These are phyloP conservation scores for Epicoccum nigrum DNA, from an alignment of 2,329 filamentous ascomycete species.

Conservation along the genomic window DNA sequence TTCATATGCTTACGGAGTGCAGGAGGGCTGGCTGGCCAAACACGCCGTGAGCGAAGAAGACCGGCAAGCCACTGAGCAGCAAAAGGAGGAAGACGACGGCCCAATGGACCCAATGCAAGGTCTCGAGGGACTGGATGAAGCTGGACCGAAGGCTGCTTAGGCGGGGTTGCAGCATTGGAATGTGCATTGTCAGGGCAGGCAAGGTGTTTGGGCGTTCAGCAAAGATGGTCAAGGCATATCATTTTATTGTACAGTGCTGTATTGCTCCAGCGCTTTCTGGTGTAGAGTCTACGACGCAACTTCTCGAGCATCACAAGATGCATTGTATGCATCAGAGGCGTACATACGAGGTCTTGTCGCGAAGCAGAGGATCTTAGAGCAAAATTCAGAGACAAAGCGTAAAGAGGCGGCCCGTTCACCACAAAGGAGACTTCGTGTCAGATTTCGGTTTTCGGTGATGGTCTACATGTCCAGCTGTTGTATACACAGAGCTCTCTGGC, in stretches of 20 bases:
- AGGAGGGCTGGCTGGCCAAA: conserved; percentile 94
- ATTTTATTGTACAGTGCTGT: neutral
- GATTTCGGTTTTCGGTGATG: conserved; percentile 26
- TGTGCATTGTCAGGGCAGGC: conserved; percentile 5
- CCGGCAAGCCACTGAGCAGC: conserved; percentile 64
- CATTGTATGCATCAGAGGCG: neutral
- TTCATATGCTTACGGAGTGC: conserved; percentile 21
- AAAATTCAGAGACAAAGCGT: neutral
- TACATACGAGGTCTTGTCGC: neutral
- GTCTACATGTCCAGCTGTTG: conserved; percentile 19
- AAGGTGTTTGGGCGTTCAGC: conserved; percentile 31
- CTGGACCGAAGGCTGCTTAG: conserved; percentile 80
- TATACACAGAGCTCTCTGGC: conserved; percentile 34
- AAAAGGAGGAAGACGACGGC: conserved; percentile 58
- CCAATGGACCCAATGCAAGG: conserved; percentile 93
- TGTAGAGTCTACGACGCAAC: neutral
- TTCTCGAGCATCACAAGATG: neutral
- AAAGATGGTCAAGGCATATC: conserved; percentile 14
- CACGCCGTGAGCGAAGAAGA: conserved; percentile 86
- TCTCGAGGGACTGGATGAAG: conserved; percentile 89
- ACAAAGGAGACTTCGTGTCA: conserved; percentile 35
- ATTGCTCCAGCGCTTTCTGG: neutral
- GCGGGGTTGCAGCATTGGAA: neutral
- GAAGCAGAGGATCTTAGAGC: neutral
- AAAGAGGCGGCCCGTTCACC: conserved; percentile 3